Base-by-base conservation (phyloP, 2,329 filamentous ascomycete genomes). In the Fusarium xyrophilum region DNA sequence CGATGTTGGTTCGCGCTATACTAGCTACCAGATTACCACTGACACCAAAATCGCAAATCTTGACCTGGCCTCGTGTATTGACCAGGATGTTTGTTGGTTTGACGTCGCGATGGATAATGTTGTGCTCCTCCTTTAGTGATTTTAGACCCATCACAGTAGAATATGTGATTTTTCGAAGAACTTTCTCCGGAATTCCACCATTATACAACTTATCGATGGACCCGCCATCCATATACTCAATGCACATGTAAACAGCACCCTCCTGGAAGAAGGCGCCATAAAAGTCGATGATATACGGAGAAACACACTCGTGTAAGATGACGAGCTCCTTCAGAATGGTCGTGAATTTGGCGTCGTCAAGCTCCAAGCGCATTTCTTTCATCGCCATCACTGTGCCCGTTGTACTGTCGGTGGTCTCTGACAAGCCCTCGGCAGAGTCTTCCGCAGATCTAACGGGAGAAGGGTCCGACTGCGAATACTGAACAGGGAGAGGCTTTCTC, bases 211-310 rank as follows among this genome's bases (percentile, higher is more conserved):
- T 97, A 83, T 99, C 96, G 76, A 98, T 94, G 38, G 94, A 98
- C 11, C 96, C 96, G 47, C 96, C 96, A 76, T 99, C 94, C 96
- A 99, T 99, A 80, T 93, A 97, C 80, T 99, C 96, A 78, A 99
- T 97, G 81, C 96, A 99, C 79, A 99, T 98, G 79, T 99, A 99
- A 3, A 99, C 96, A 1, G 96, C 96, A 30, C 96, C 95, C 82
- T 99, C 96, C 76, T 99, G 96, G 84, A 97, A 99, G 78, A 99
- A 99, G 8, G 96, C 96, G 2, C 96, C 96, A 78, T 98, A 99
- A 75, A 99, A 99, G 76, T 99, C 95, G 78, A 99, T 96, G 72
- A 99, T 98, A 79, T 95, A 97, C 0, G 96, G 95, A 4, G 93
- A 97, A 6, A 96, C 85, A 76, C 96, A 99, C 73, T 96, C 92